Evolutionary conservation across 805 yeast species (phyloP).

Genomic region (Candida chilensis): DNA sequence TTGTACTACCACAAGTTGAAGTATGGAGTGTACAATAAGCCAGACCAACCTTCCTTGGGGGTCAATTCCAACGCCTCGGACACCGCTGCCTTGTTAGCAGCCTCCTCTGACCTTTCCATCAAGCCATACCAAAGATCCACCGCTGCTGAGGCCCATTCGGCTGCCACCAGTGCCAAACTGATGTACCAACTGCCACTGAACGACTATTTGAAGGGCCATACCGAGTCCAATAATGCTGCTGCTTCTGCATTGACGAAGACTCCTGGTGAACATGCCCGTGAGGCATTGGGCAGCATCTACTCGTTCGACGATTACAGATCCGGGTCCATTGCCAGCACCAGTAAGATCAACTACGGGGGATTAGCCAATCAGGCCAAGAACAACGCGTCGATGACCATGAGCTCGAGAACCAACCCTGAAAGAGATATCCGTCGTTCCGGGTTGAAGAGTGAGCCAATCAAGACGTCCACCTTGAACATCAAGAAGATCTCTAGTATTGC

Average conservation of each 20-base stretch:
- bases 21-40: slow-evolving; percentile 53
- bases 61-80: slow-evolving; percentile 62
- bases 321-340: slow-evolving; percentile 13
- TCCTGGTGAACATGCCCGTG: slow-evolving; percentile 17
- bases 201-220: too few species aligned
- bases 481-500: slow-evolving; percentile 23
- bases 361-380: slow-evolving; percentile 17
- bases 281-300: slow-evolving; percentile 27
- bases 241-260: slow-evolving; percentile 22
- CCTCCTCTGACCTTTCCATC: slow-evolving; percentile 53
- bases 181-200: too few species aligned
- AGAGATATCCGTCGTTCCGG: slow-evolving; percentile 24
- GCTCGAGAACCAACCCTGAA: slow-evolving; percentile 34
- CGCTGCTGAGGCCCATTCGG: slow-evolving; percentile 59
- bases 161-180: slow-evolving; percentile 30
- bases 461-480: slow-evolving; percentile 16
- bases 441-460: slow-evolving; percentile 8
- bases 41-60: slow-evolving; percentile 45
- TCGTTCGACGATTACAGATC: slow-evolving; percentile 33
- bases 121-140: slow-evolving; percentile 54
- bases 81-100: slow-evolving; percentile 71
- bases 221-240: too few species aligned
- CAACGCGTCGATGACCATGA: slow-evolving; percentile 34
- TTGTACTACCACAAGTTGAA: slow-evolving; percentile 64
- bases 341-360: slow-evolving; percentile 16